These are phyloP conservation scores for Boletales sp. DNA, from an alignment of 768 basidiomycete species.

Conservation along the genomic window DNA sequence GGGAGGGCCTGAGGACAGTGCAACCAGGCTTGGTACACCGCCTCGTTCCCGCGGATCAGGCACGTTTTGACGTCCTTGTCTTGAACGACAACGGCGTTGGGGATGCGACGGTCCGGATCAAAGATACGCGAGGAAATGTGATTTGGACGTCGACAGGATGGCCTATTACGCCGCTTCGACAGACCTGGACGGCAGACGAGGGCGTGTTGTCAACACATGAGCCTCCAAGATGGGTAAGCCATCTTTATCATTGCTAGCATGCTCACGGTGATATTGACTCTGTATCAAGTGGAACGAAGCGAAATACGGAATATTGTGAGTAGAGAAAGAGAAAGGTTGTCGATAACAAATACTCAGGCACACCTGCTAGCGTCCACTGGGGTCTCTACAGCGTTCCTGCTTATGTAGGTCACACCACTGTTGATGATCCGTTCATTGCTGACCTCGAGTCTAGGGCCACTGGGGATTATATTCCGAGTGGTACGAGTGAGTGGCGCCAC, in stretches of 20 bases:
- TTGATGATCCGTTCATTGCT: background rate
- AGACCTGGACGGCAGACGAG: slow-evolving; percentile 38
- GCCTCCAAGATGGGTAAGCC: slow-evolving; percentile 49
- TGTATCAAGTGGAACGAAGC: slow-evolving; percentile 43
- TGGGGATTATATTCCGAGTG: slow-evolving; percentile 47
- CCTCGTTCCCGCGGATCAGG: slow-evolving; percentile 49
- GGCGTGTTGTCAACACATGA: slow-evolving; percentile 43
- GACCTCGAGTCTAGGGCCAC: slow-evolving; percentile 32
- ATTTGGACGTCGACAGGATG: slow-evolving; percentile 37
- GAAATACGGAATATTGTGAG: slow-evolving; percentile 58
- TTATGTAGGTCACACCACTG: slow-evolving; percentile 25
- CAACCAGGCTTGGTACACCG: slow-evolving; percentile 40
- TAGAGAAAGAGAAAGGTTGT: background rate
- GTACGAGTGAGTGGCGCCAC: slow-evolving; percentile 44
- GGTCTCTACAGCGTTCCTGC: slow-evolving; percentile 47
- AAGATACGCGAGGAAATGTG: slow-evolving; percentile 31
- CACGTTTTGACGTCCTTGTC: slow-evolving; percentile 45
- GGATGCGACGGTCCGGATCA: slow-evolving; percentile 32
- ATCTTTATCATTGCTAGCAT: background rate
- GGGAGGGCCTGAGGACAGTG: slow-evolving; percentile 41
- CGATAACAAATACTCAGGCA: slow-evolving; percentile 1
- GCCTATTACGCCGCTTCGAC: slow-evolving; percentile 35
- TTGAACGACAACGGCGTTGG: slow-evolving; percentile 30
- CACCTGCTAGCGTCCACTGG: slow-evolving; percentile 42
- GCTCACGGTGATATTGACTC: background rate